Conservation (phyloP, 331 rosid genomes). For the Ulmus americana region DNA sequence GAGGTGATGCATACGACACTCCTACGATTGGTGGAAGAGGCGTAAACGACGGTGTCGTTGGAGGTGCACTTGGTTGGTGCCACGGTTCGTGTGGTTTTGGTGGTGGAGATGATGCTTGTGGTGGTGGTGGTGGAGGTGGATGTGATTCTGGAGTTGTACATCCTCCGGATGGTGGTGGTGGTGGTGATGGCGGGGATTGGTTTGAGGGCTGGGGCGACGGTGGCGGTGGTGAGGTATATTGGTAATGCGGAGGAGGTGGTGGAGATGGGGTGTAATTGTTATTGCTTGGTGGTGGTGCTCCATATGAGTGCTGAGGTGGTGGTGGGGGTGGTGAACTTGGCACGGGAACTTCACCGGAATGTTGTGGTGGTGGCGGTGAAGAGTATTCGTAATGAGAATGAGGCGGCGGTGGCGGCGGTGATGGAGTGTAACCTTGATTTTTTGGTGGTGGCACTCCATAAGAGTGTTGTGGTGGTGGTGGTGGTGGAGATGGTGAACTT, state of each 20-base stretch:
- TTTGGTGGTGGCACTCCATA: constrained; percentile 5
- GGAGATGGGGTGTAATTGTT: constrained; percentile 1
- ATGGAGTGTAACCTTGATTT: not conserved
- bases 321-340: constrained; percentile 19
- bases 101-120: constrained; percentile 17
- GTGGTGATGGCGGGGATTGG: constrained; percentile 9
- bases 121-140: constrained; percentile 19
- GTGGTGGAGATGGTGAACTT: not conserved
- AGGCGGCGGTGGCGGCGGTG: constrained; percentile 19
- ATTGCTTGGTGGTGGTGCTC: constrained; percentile 8
- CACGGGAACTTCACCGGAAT: not conserved
- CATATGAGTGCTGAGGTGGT: not conserved
- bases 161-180: constrained; percentile 20
- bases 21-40: constrained; percentile 29
- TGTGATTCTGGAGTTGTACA: constrained; percentile 23
- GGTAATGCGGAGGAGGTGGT: constrained; percentile 15
- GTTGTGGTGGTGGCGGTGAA: constrained; percentile 15
- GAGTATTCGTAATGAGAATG: not conserved
- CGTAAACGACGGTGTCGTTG: constrained; percentile 17
- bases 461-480: constrained; percentile 1
- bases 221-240: constrained; percentile 13
- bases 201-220: not conserved
- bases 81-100: constrained; percentile 19
- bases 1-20: constrained; percentile 23
- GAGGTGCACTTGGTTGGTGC: constrained; percentile 19